A percentile compares a stretch with the other conserved stretches of the same genome.
phyloP scores from a whole-genome alignment of 306 rosid genomes.

The Bauhinia variegata region DNA sequence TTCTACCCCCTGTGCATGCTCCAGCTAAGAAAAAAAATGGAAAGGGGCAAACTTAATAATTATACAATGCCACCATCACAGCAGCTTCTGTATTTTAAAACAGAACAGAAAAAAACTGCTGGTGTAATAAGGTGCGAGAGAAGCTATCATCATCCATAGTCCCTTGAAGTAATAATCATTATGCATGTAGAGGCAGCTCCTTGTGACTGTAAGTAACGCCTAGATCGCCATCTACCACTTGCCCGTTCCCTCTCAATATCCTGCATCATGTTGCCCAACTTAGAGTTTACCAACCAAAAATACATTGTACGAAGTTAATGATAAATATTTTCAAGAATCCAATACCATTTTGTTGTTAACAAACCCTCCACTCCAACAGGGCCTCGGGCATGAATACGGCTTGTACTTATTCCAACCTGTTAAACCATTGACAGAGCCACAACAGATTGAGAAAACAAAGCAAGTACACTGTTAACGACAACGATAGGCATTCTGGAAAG shows the following conservation, averaged over 20 bases:
- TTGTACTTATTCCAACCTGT: constrained; percentile 82
- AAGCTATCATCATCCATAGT: constrained; percentile 11
- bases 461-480: neutral
- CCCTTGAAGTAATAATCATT: constrained; percentile 17
- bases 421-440: constrained; percentile 12
- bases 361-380: constrained; percentile 98
- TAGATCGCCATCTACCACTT: constrained; percentile 71
- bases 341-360: constrained; percentile 81
- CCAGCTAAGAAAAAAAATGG: constrained; percentile 45
- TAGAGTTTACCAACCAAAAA: neutral
- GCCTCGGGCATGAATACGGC: constrained; percentile 87
- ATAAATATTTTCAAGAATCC: constrained; percentile 17
- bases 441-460: neutral
- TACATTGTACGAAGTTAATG: neutral
- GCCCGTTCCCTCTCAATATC: constrained; percentile 82
- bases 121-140: constrained; percentile 18
- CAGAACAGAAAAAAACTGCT: constrained; percentile 32
- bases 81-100: constrained; percentile 33
- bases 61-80: constrained; percentile 26
- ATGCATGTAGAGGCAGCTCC: constrained; percentile 43
- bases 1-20: constrained; percentile 38
- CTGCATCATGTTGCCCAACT: constrained; percentile 52
- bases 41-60: constrained; percentile 24
- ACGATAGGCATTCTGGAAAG: neutral
- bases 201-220: constrained; percentile 61